Base-by-base conservation (phyloP, 768 basidiomycete species). In the Leccinum subtestaceum region DNA sequence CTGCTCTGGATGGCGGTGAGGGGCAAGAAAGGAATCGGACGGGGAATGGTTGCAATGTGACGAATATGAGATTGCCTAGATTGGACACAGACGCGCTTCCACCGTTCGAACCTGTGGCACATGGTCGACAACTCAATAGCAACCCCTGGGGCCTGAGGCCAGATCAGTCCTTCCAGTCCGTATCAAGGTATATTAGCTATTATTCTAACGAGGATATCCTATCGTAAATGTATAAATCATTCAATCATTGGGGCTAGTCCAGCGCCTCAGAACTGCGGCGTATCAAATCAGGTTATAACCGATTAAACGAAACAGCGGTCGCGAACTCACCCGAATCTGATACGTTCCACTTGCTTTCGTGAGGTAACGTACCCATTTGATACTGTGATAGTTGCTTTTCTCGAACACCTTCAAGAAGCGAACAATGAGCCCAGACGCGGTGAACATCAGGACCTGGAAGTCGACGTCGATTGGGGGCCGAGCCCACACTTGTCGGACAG, bases 391-490 rank as follows among this genome's bases (percentile, higher is more conserved):
- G 63, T 86, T 92, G 71, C 83, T 85, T 81, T 93, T 97, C 79
- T 98, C 97, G 65, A 98, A 98, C 17, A 99, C 96, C 73, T 98
- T 98, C 69, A 99, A 76, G 82, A 98, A 99, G 55, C 96, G 84
- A 46, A 99, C 97, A 53, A 96, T 89, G 67, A 99, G 73, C 2
- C 97, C 97, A 11, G 96, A 98, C 11, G 97, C 83, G 0, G 97
- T 98, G 75, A 98, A 93, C 97, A 99, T 99, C 65, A 99, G 81
- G 58, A 99, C 97, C 77, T 95, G 94, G 76, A 99, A 99, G 73
- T 99, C 97, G 62, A 98, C 88, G 65, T 96, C 93, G 68, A 99
- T 98, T 7, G 97, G 97, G 17, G 97, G 97, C 56, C 97, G 81
- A 3, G 95, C 95, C 97, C 97, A 99, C 4, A 96, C 88, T 81